phyloP scores from a whole-genome alignment of 257 asterid species.

The Cynanchum wilfordii region DNA sequence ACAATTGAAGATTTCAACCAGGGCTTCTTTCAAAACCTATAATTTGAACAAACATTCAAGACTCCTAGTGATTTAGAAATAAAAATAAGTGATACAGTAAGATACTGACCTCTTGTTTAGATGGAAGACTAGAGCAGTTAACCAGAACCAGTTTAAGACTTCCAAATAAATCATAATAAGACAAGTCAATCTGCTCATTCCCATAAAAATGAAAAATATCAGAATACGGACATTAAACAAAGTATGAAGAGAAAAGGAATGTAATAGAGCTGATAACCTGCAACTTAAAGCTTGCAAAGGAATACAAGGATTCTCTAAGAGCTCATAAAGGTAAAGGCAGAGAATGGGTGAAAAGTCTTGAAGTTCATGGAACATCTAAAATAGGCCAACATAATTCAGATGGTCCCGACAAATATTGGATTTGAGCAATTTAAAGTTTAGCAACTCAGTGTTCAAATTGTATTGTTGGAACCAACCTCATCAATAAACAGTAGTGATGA shows the following conservation, averaged over 20 bases:
- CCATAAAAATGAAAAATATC: neutral
- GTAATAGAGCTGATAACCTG: neutral
- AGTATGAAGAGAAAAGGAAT: neutral
- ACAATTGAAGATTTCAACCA: constrained; percentile 65
- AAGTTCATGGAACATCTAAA: neutral
- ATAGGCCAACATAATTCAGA: neutral
- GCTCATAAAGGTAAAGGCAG: neutral
- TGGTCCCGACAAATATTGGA: neutral
- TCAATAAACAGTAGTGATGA: constrained; percentile 62
- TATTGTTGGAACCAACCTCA: constrained; percentile 45
- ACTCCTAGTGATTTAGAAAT: constrained; percentile 19
- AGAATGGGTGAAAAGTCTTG: neutral
- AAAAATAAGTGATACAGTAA: constrained; percentile 10
- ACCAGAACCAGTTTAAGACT: constrained; percentile 67
- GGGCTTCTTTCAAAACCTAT: constrained; percentile 65
- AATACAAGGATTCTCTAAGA: neutral
- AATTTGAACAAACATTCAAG: constrained; percentile 20
- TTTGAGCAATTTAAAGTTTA: neutral
- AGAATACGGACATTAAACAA: neutral
- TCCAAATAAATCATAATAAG: constrained; percentile 72
- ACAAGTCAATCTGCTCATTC: constrained; percentile 60
- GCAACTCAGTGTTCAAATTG: neutral
- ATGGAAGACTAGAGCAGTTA: constrained; percentile 50
- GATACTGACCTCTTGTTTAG: constrained; percentile 58
- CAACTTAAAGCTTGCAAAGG: neutral